A percentile compares a stretch with the other conserved stretches of the same genome.
phyloP scores from a whole-genome alignment of 805 yeast genomes.

The Metschnikowia dekortorum region DNA sequence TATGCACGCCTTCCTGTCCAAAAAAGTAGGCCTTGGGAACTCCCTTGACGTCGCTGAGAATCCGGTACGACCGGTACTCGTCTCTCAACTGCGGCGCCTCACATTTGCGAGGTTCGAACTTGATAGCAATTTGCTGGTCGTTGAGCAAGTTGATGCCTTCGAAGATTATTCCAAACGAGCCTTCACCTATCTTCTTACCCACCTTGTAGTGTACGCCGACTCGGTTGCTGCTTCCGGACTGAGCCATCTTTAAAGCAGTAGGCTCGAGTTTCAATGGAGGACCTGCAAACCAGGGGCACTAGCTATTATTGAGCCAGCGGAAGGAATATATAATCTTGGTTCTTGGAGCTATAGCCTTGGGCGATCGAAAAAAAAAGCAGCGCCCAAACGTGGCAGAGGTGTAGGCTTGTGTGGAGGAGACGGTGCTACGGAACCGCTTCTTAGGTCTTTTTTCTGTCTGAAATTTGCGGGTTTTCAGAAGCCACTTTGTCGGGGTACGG shows the following conservation, averaged over 20 bases:
- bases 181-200: constrained; percentile 97
- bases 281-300: not conserved
- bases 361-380: not conserved
- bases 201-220: constrained; percentile 96
- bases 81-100: constrained; percentile 98
- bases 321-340: not conserved
- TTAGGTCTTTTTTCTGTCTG: constrained; percentile 1
- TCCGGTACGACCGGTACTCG: constrained; percentile 93
- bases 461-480: constrained; percentile 3
- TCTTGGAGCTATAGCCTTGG: not conserved
- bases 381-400: not conserved
- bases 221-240: constrained; percentile 48
- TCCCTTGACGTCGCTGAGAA: constrained; percentile 75
- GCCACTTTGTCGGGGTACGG: constrained; percentile 1
- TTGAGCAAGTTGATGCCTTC: constrained; percentile 92
- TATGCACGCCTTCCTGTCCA: constrained; percentile 97
- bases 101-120: constrained; percentile 93
- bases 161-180: constrained; percentile 95
- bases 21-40: constrained; percentile 96
- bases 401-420: not conserved
- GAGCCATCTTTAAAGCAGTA: constrained; percentile 25
- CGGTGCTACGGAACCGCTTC: not conserved
- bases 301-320: not conserved
- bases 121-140: constrained; percentile 91
- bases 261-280: not conserved